These are phyloP conservation scores for Backusella liffmaniae DNA, from an alignment of 192 early-diverging fungal genomes.

Conservation along the genomic window DNA sequence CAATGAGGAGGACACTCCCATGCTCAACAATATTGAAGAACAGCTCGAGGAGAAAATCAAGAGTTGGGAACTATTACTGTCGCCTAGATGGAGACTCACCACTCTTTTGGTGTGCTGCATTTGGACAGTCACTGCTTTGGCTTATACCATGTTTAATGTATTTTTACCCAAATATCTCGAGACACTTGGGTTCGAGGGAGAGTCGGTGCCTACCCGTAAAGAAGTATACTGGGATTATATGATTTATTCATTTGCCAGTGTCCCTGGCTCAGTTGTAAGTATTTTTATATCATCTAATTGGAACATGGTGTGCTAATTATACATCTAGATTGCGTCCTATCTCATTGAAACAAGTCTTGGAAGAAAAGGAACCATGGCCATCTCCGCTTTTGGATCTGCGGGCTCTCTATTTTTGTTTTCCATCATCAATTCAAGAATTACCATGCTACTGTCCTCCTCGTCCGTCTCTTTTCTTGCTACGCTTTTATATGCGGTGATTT, in stretches of 20 bases:
- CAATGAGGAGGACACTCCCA: neutral
- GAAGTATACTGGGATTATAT: conserved; percentile 73
- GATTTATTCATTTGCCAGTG: conserved; percentile 71
- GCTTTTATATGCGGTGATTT: conserved; percentile 82
- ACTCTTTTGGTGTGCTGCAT: conserved; percentile 74
- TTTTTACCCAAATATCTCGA: conserved; percentile 81
- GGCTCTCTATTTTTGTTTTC: conserved; percentile 70
- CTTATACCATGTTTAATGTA: conserved; percentile 88
- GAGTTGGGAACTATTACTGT: conserved; percentile 38
- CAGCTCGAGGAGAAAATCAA: neutral
- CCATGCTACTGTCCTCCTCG: conserved; percentile 61
- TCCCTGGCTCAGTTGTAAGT: conserved; percentile 78
- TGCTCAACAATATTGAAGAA: neutral
- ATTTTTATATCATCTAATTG: conserved; percentile 9
- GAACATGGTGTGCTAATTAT: neutral
- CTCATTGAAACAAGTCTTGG: conserved; percentile 75
- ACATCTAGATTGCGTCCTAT: conserved; percentile 44
- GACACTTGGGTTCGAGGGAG: conserved; percentile 42
- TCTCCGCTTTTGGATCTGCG: conserved; percentile 71
- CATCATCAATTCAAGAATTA: conserved; percentile 46
- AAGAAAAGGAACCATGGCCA: conserved; percentile 76
- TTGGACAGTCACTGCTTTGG: conserved; percentile 75
- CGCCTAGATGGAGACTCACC: conserved; percentile 52
- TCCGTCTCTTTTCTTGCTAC: conserved; percentile 65
- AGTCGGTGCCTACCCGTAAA: conserved; percentile 34